A percentile compares a stretch with the other conserved stretches of the same genome.
These are phyloP conservation scores for Fusarium ramigenum DNA, from an alignment of 2,329 filamentous ascomycete species.

Conservation along the genomic window DNA sequence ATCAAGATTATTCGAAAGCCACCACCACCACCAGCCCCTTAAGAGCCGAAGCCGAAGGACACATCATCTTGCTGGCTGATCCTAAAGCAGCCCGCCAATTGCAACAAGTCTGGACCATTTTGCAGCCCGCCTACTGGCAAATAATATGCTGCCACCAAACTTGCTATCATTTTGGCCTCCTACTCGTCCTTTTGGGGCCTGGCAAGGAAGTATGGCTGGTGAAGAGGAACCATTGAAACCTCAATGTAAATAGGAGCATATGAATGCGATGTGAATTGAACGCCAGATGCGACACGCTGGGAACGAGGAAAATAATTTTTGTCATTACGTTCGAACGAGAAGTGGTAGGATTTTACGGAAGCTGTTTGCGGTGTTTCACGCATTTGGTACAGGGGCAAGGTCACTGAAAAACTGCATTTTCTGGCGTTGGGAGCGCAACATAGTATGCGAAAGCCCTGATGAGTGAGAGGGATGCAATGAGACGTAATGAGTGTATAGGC, in stretches of 20 bases:
- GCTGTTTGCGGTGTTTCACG: slow-evolving; percentile 1
- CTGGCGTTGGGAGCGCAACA: slow-evolving; percentile 24
- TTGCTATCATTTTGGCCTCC: background rate
- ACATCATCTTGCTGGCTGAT: background rate
- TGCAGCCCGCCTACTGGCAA: background rate
- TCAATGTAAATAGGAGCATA: background rate
- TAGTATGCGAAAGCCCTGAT: background rate
- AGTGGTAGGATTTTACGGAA: slow-evolving; percentile 2
- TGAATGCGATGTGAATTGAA: background rate
- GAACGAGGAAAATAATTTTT: background rate
- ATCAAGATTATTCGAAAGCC: slow-evolving; percentile 53
- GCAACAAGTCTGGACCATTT: background rate
- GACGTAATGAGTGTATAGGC: slow-evolving; percentile 15
- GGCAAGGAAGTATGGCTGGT: background rate
- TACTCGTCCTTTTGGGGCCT: background rate
- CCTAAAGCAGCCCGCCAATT: background rate
- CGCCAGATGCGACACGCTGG: background rate
- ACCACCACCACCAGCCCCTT: slow-evolving; percentile 39
- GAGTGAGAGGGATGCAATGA: background rate
- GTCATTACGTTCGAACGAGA: background rate
- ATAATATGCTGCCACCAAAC: background rate
- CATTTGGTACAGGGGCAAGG: slow-evolving; percentile 9
- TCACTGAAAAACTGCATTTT: slow-evolving; percentile 22
- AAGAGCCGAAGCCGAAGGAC: slow-evolving; percentile 6
- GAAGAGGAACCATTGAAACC: background rate